Base-by-base conservation (phyloP, 2,329 filamentous ascomycete genomes). In the Alternaria novae-zelandiae region DNA sequence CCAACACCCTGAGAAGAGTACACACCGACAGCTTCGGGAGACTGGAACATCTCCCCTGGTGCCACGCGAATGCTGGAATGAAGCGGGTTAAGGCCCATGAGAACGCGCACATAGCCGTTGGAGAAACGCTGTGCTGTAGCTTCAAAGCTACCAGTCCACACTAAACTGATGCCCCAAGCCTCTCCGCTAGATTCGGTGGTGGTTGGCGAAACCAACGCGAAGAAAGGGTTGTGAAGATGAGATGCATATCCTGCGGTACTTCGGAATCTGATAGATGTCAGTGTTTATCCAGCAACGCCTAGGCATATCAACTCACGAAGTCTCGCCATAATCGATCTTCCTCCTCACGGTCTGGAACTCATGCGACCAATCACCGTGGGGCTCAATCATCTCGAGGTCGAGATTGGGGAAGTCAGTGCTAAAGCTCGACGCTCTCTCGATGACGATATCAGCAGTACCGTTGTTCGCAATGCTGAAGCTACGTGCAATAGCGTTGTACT, bases 211-310 rank as follows among this genome's bases (percentile, higher is more conserved):
- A 87, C 82, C 2, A 91, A 76, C 0, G 86, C 83, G 21, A 90
- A 81, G 78, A 90, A 90, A 0, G 88, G 88, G 68, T 91, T 91
- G 72, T 90, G 87, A 2, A 88, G 79, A 67, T 90, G 87, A 0
- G 88, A 90, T 0, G 88, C 88, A 71, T 88, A 90, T 1, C 89
- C 89, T 4, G 83, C 84, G 0, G 82, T 85, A 67, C 88, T 90
- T 15, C 86, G 86, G 72, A 90, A 90, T 6, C 87, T 88, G 45
- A 64, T 6, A 23, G 11, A 20, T n/a, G 2, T 71, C 28, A 70
- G 63, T n/a, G 32, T 49, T 5, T 21, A 13, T 41, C 43, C n/a
- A 8, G 17, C 17, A 23, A 25, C 9, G 30, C 15, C 30, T 15
- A 12, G 23, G 15, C 12, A 13, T n/a, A 47, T 43, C 45, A 8